Evolutionary conservation across 2,329 filamentous ascomycete genomes (phyloP).

Genomic region (Didymella pinodella): DNA sequence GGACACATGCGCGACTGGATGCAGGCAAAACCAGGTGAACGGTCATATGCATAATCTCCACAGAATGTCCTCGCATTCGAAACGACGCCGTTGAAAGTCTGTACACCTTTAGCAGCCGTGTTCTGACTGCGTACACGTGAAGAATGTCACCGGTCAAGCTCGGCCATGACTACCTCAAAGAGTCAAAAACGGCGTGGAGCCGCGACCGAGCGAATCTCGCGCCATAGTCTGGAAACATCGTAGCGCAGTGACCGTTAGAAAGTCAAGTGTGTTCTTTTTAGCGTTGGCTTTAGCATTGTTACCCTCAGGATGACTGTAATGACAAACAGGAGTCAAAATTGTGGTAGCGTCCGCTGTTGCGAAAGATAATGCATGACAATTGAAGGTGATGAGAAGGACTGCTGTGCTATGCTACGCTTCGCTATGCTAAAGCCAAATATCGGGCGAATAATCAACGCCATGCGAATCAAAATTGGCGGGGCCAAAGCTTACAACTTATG

Average conservation of each 20-base stretch:
- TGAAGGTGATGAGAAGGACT: not conserved
- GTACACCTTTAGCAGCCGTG: constrained; percentile 4
- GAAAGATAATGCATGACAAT: not conserved
- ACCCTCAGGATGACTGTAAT: not conserved
- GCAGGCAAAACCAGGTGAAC: not conserved
- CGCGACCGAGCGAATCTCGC: constrained; percentile 3
- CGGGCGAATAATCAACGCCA: constrained; percentile 10
- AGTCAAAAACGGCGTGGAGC: not conserved
- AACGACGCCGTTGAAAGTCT: not conserved
- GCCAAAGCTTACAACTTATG: not conserved
- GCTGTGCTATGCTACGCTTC: constrained; percentile 20
- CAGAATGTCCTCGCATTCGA: not conserved
- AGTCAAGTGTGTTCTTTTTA: not conserved
- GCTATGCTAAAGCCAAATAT: constrained; percentile 13
- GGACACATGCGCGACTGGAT: constrained; percentile 1
- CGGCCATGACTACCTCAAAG: constrained; percentile 1
- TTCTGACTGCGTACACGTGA: constrained; percentile 2
- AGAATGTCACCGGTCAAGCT: constrained; percentile 11
- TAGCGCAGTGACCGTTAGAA: constrained; percentile 1
- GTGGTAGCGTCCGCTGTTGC: not conserved
- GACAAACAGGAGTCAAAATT: not conserved
- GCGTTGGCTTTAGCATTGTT: not conserved
- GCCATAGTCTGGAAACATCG: constrained; percentile 3
- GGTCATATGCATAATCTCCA: constrained; percentile 9
- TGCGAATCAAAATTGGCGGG: constrained; percentile 7